Base-by-base conservation (phyloP, 2,329 filamentous ascomycete genomes). In the Claviceps sp. region DNA sequence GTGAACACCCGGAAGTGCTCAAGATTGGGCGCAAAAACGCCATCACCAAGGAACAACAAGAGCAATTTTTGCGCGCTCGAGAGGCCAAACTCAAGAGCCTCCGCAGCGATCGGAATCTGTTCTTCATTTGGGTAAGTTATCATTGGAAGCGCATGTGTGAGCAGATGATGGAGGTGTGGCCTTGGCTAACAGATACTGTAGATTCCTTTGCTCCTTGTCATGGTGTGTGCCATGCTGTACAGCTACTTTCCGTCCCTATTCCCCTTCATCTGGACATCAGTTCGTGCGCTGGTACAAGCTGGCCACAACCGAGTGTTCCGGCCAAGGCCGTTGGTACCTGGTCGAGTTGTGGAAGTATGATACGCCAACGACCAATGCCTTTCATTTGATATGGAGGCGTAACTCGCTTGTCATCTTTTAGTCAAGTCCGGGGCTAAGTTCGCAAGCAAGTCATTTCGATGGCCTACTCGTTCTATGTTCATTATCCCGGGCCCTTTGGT, bases 1-100 rank as follows among this genome's bases (percentile, higher is more conserved):
- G 70, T 6, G 73, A 74, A 53, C 71, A 64, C 5, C 65, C 68
- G 1, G 63, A 57, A 30, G 55, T 81, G 30, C 71, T 84, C 34
- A 76, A 77, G 61, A 82, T 84, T 55, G 79, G 80, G 5, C 73
- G 76, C 54, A 83, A 82, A 66, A 75, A 81, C 60, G 73, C 74
- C 51, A 80, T 84, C 54, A 84, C 81, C 34, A 76, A 75, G 61
- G 80, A 83, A 61, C 80, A 84, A 62, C 79, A 82, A 62, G 79
- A 81, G 57, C 78, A 78, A 57, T 73, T 85, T 56, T 71, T 81
- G 45, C 70, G 78, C 50, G 79, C 75, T 26, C 78, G 81, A 56
- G 77, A 81, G 52, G 73, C 76, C 62, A 82, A 79, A 63, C 70
- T 82, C 59, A 84, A 84, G 73, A 75, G 73, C 54, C 68, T 83